Percentiles rank a stretch among this genome's conserved stretches.
Conservation (phyloP, 331 rosid species). For the Quercus phellos region DNA sequence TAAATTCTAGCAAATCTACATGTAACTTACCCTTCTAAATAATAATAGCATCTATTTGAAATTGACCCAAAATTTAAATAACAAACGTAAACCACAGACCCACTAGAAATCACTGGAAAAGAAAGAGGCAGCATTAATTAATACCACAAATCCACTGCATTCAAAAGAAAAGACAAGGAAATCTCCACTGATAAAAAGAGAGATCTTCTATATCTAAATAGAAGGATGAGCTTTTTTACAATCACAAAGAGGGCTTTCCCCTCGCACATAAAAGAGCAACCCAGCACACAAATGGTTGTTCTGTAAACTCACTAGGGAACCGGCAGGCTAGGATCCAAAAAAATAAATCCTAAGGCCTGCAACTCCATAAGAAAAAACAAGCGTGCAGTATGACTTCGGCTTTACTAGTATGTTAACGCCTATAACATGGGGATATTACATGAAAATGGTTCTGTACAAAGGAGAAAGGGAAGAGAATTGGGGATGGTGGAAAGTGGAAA, state of each 20-base stretch:
- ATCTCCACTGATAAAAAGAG: not conserved
- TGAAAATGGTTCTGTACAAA: conserved; percentile 39
- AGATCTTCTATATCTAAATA: not conserved
- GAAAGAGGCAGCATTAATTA: not conserved
- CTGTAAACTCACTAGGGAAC: not conserved
- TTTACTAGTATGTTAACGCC: conserved; percentile 15
- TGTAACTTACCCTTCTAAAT: too few species aligned
- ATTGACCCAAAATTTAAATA: too few species aligned
- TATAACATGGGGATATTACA: conserved; percentile 14
- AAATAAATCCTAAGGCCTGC: conserved; percentile 39
- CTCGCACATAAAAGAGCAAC: conserved; percentile 11
- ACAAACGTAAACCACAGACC: too few species aligned
- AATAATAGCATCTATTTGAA: too few species aligned
- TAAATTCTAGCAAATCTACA: too few species aligned
- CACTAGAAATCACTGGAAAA: not conserved
- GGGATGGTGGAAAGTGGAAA: conserved; percentile 18
- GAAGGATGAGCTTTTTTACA: conserved; percentile 28
- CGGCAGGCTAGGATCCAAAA: conserved; percentile 48
- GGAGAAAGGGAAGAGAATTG: not conserved
- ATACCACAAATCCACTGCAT: not conserved
- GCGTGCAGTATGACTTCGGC: conserved; percentile 21
- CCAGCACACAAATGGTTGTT: conserved; percentile 12
- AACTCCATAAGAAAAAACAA: conserved; percentile 7
- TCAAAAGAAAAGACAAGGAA: not conserved
- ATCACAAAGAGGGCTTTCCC: conserved; percentile 4